Conservation (phyloP, 2,329 filamentous ascomycete species). For the Aspergillus sp. region DNA sequence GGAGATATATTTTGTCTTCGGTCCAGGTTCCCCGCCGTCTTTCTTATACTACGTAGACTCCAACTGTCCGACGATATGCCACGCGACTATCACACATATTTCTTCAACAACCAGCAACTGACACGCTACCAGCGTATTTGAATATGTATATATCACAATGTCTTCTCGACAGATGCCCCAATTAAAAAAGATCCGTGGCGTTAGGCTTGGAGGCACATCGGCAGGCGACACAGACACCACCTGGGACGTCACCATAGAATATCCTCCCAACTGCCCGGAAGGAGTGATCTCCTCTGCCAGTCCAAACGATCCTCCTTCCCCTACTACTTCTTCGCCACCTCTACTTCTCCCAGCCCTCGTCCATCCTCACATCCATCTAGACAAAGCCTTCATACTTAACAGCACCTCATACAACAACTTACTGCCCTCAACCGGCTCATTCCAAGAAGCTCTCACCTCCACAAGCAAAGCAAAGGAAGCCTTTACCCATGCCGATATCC, state of each 20-base stretch:
- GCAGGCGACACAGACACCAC: slow-evolving; percentile 19
- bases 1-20: background rate
- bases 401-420: slow-evolving; percentile 56
- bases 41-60: background rate
- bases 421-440: slow-evolving; percentile 59
- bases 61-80: background rate
- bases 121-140: background rate
- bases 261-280: slow-evolving; percentile 7
- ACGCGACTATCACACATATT: background rate
- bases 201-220: slow-evolving; percentile 28
- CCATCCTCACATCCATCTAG: slow-evolving; percentile 72
- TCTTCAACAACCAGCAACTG: background rate
- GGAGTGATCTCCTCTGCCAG: slow-evolving; percentile 19
- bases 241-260: slow-evolving; percentile 35
- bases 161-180: slow-evolving; percentile 10
- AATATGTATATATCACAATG: slow-evolving; percentile 5
- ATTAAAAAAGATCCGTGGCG: slow-evolving; percentile 20
- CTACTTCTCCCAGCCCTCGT: slow-evolving; percentile 59
- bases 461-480: slow-evolving; percentile 61
- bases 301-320: slow-evolving; percentile 25
- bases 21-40: no score
- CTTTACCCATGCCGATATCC: slow-evolving; percentile 64
- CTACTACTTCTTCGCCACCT: slow-evolving; percentile 23
- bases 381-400: slow-evolving; percentile 49
- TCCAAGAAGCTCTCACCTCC: slow-evolving; percentile 63